Base-by-base conservation (phyloP, 192 early-diverging fungal genomes). In the Rhizoclosmatium sp. region DNA sequence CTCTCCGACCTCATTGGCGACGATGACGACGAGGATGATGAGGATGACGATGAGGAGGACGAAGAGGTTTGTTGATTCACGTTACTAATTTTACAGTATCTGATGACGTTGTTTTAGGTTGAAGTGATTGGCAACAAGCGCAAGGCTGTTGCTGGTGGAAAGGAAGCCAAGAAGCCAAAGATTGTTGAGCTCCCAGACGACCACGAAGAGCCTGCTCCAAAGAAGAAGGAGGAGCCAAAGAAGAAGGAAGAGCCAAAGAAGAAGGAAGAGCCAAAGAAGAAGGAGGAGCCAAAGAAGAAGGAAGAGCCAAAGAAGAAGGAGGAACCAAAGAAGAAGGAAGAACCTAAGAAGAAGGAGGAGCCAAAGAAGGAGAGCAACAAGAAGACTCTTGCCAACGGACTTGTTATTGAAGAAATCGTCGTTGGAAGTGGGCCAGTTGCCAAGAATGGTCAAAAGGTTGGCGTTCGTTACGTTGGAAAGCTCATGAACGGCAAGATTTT, bases 401-500 rank as follows among this genome's bases (percentile, higher is more conserved):
- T 99, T 9, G 80, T 90, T n/a, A 92, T 94, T 42, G 95, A 96
- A 82, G 94, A 97, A 79, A 81, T 89, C 59, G 91, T 83, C 47
- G 89, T 85, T 69, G 94, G 94, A 62, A 75, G 69, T 3, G 94
- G 94, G 10, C 70, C 86, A 2, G 82, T 74, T 7, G 93, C 89
- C 81, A 93, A 91, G 85, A 86, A 86, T 77, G 92, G 92, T 49
- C 85, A 89, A 71, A 85, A 83, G 67, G 87, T 86, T n/a, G 47
- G 49, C 68, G 94, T 98, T 86, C 93, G 96, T 83, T 99, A 99
- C 89, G 95, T 99, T 82, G 97, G 97, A 73, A 93, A 92, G 82
- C 88, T 99, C 61, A 88, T 85, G 70, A 96, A 89, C 87, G 97
- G 97, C 80, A 98, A 95, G 84, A 94, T 96, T 39, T 99, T 99